Evolutionary conservation across 2,329 filamentous ascomycete species (phyloP), one percentile per base, ranked within the genome.

Genomic region (Curvularia hawaiiensis): DNA sequence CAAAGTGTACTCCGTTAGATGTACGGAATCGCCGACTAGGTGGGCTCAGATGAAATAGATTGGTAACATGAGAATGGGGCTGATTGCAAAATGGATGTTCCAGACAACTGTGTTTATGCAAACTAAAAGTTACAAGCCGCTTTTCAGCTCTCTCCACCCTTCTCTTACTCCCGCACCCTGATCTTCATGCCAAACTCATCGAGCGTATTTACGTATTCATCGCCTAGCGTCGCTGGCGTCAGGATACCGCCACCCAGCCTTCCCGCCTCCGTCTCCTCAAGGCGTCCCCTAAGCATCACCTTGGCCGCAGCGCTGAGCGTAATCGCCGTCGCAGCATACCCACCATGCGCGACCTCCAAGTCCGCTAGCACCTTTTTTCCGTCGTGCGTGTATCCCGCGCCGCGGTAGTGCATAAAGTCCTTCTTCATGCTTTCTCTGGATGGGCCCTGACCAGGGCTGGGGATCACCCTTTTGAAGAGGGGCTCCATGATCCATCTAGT

Each of bases 181-280:
- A 89, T 80, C 70, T 84, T 84, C 68, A 92, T 83, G 2, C 89
- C 89, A 39, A 79, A 82, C 33, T 81, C 79, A 35, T 84, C 78
- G 40, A 91, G 67, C 14, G 88, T 81, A 67, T 91, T 85, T 58
- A 92, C 79, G 68, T 85, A 89, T 10, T 81, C 78, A 64, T 88
- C 85, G 1, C 90, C 90, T 2, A 93, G 77, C 52, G 85, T 89
- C 0, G 90, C 88, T 0, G 90, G 87, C 1, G 90, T 93, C 60
- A 90, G 85, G 24, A 91, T 78, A 3, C 90, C 90, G 18, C 90
- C 90, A 1, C 80, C 80, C 12, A 91, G 77, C 35, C 81, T 75
- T 47, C 82, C 79, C 10, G 80, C 82, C 38, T 77, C 69, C 3
- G 85, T 77, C 14, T 87, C 72, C 20, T 74, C 65, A 3, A 76